Evolutionary conservation across 2,329 filamentous ascomycete genomes (phyloP).

Genomic region (Aspergillus pseudoviridinutans): DNA sequence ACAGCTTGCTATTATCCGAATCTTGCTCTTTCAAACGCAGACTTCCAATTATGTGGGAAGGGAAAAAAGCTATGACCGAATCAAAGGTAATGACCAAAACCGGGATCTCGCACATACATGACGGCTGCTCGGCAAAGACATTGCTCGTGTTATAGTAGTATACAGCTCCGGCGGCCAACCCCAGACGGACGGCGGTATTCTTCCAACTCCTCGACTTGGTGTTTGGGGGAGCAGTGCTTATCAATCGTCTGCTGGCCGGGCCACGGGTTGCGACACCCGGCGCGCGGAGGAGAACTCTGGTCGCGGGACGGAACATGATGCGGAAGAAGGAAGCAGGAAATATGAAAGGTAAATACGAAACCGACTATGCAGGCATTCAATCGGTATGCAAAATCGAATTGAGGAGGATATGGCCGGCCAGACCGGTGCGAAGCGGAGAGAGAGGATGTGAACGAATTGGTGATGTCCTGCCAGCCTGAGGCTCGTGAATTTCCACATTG

Average conservation of each 20-base stretch:
- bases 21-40: not conserved
- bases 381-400: not conserved
- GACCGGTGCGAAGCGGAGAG: slow-evolving; percentile 8
- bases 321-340: slow-evolving; percentile 1
- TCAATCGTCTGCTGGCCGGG: slow-evolving; percentile 43
- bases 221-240: slow-evolving; percentile 55
- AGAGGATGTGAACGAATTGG: not conserved
- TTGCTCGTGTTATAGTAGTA: slow-evolving; percentile 95
- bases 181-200: slow-evolving; percentile 68
- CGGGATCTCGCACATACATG: slow-evolving; percentile 54
- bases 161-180: slow-evolving; percentile 67
- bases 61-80: slow-evolving; percentile 4
- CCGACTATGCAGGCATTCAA: not conserved
- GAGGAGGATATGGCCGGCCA: not conserved
- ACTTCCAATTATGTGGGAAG: slow-evolving; percentile 2
- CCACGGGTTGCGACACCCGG: slow-evolving; percentile 27
- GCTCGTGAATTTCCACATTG: not conserved
- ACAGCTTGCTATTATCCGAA: not conserved
- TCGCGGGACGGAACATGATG: slow-evolving; percentile 51
- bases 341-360: not conserved
- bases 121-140: slow-evolving; percentile 77
- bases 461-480: not conserved
- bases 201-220: slow-evolving; percentile 78
- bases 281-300: slow-evolving; percentile 43
- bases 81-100: not conserved